Conservation (phyloP, 2,329 filamentous ascomycete species). For the Colletotrichum melonis region DNA sequence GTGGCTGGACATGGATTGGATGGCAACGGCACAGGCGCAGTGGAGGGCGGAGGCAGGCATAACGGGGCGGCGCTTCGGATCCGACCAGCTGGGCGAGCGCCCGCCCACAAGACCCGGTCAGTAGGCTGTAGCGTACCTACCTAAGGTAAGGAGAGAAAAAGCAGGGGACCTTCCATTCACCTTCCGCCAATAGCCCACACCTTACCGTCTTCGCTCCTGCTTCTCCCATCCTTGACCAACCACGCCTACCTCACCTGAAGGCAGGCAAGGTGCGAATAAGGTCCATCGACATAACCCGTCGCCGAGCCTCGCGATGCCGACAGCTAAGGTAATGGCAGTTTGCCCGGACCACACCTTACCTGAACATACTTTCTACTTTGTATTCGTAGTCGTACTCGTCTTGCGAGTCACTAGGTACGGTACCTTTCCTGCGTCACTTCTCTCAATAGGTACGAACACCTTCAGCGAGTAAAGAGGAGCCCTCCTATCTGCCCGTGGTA, state of each 20-base stretch:
- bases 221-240: neutral
- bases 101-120: neutral
- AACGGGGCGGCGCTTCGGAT: conserved; percentile 13
- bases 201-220: neutral
- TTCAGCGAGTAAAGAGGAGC: neutral
- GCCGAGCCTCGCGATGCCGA: neutral
- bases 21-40: neutral
- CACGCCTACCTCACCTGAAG: too few relatives aligned
- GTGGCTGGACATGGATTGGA: neutral
- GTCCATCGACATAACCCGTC: neutral
- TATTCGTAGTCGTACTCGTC: too few relatives aligned
- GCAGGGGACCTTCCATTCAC: neutral
- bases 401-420: neutral
- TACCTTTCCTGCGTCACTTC: neutral
- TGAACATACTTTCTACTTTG: neutral
- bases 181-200: neutral
- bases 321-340: neutral
- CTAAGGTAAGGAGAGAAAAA: neutral
- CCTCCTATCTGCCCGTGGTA: neutral
- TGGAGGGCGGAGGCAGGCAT: neutral
- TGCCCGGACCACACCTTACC: conserved; percentile 14
- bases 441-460: too few relatives aligned
- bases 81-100: conserved; percentile 13
- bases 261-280: neutral
- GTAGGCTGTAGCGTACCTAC: too few relatives aligned